Evolutionary conservation across 2,329 filamentous ascomycete species (phyloP), one percentile per base, ranked within the genome.

Genomic region (Claviceps cyperi): DNA sequence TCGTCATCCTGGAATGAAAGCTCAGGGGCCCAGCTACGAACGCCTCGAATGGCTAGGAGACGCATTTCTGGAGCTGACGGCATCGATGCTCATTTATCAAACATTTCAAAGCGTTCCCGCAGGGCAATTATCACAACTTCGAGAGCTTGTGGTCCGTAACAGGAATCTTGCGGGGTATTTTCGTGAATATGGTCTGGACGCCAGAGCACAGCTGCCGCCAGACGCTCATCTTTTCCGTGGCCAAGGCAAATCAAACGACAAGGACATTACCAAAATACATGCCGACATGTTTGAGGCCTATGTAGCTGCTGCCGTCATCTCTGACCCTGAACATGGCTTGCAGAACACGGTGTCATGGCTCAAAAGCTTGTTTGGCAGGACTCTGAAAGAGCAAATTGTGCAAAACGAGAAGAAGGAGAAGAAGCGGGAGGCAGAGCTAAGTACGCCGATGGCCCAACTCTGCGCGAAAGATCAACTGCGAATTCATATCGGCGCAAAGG

Each of bases 281-380:
- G 90, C 83, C 8, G 91, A 97, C 61, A 75, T 96, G 17, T 94
- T 96, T 58, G 91, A 97, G 64, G 85, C 91, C 0, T 96, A 94
- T 58, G 78, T 94, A 15, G 90, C 85, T 8, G 90, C 84, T 3
- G 67, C 90, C 5, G 76, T 94, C 36, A 68, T 87, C 2, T 81
- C 83, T 1, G 77, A 88, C 57, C 73, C 79, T 0, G 65, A 69
- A 3, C 62, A 78, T 45, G 89, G 90, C 1, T 75, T 84, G 45
- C 54, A 64, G 7, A 73, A 71, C 2, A 81, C 77, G 2, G 74
- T 83, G 48, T 63, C 73, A 14, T 97, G 89, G 88, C 68, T 96
- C 44, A 82, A 78, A 47, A 68, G 74, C 7, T 69, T 96, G 1
- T 96, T 89, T 88, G 75, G 76, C 4, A 77, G 73, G 45, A 79